These are phyloP conservation scores for Plasmodium sp. DNA, from an alignment of 169 alveolate species.

Conservation along the genomic window DNA sequence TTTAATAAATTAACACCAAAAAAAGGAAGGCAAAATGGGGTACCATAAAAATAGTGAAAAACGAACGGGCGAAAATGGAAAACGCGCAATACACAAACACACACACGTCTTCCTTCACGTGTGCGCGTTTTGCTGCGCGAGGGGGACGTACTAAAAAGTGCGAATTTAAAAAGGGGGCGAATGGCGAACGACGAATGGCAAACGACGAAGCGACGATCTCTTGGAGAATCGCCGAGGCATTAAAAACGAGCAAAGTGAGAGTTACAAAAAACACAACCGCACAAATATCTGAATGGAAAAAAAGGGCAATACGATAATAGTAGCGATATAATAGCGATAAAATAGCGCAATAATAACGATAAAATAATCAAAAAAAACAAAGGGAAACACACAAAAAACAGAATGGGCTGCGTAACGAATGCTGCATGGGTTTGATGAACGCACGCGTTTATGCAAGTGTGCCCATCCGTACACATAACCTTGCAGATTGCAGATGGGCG, in stretches of 20 bases:
- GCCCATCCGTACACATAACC: background rate
- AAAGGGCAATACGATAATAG: background rate
- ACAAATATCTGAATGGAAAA: slow-evolving; percentile 13
- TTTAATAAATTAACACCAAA: background rate
- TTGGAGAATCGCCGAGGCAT: background rate
- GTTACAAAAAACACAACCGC: slow-evolving; percentile 43
- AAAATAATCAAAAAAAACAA: background rate
- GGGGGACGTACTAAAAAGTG: background rate
- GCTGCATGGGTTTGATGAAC: background rate
- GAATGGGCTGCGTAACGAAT: background rate
- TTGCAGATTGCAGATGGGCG: background rate
- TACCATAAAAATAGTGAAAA: background rate
- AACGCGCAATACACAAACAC: background rate
- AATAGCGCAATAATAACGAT: background rate
- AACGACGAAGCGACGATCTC: background rate
- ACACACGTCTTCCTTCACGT: background rate
- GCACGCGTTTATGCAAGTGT: background rate
- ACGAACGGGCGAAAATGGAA: background rate
- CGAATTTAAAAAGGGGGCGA: slow-evolving; percentile 1
- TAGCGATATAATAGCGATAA: background rate
- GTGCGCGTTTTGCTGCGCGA: background rate
- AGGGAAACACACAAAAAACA: background rate
- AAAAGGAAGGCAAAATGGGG: background rate
- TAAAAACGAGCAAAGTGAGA: slow-evolving; percentile 11
- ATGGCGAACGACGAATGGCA: background rate